Base-by-base conservation (phyloP, 768 basidiomycete species). In the Hirschioporus abietinus region DNA sequence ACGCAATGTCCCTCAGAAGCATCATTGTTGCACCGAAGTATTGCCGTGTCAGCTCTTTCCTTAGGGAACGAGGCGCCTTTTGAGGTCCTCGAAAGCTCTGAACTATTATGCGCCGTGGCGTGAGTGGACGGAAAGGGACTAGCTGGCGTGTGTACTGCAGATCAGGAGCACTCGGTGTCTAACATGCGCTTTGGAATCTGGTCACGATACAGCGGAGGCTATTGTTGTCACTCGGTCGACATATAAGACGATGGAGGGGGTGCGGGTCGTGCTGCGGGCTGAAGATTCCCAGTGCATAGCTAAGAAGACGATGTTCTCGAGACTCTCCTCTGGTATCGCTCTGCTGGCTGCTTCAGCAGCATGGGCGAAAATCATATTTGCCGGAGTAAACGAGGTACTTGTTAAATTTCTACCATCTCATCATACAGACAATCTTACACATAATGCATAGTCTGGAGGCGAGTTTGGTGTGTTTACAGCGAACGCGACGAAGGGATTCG, bases 371-470 rank as follows among this genome's bases (percentile, higher is more conserved):
- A 80, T 82, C 42, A 65, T 83, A 18, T 82, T 80, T 71, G 82
- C 80, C 25, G 81, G 81, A 35, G 77, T 83, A 7, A 82, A 82
- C 64, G 80, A 83, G 76, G 81, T 82, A 65, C 24, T 24, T 66
- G 3, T 42, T 36, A 17, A 1, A 20, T 26, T 26, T 34, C 27
- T 57, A 34, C 35, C 52, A 17, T 24, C 61, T 18, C 58, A 30
- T 35, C 35, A 58, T 58, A 25, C 17, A 35, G 23, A 30, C 34
- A 35, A 23, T 61, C 30, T 26, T 65, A 35, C 24, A n/a, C 18
- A 26, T 63, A 25, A 24, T 35, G 17, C 24, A 24, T 65, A 82
- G 82, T 83, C 81, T 35, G 81, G 82, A 17, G 81, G 81, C 1
- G 81, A 83, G 70, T 83, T 83, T 68, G 80, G 81, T 8, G 80